Conservation (phyloP, 2,329 filamentous ascomycete species). For the Aspergillus eucalypticola region DNA sequence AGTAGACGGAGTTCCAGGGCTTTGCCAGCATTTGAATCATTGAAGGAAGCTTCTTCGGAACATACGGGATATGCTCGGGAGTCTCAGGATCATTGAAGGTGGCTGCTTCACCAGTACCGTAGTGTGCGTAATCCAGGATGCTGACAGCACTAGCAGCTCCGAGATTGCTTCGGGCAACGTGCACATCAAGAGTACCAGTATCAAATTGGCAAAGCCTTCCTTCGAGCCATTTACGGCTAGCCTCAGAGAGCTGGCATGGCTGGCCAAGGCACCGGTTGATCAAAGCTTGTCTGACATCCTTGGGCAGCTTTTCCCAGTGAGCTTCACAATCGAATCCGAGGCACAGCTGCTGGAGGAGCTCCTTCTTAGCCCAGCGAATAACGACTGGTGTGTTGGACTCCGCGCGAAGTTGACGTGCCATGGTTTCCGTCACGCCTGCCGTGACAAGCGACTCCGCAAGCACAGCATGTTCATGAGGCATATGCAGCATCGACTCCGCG, state of each 20-base stretch:
- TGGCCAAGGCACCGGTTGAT: slow-evolving; percentile 50
- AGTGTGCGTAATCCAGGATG: slow-evolving; percentile 34
- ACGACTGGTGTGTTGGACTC: slow-evolving; percentile 42
- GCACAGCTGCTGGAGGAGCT: slow-evolving; percentile 51
- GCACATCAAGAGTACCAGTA: slow-evolving; percentile 41
- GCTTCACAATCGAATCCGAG: slow-evolving; percentile 53
- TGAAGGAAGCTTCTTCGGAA: slow-evolving; percentile 26
- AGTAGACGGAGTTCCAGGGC: slow-evolving; percentile 45
- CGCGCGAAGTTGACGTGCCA: slow-evolving; percentile 35
- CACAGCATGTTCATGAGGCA: slow-evolving; percentile 40
- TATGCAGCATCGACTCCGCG: slow-evolving; percentile 35
- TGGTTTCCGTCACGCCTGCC: slow-evolving; percentile 36
- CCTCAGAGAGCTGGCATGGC: slow-evolving; percentile 42
- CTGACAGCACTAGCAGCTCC: slow-evolving; percentile 43
- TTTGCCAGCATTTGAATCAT: slow-evolving; percentile 30
- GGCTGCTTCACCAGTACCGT: slow-evolving; percentile 29
- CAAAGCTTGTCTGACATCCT: slow-evolving; percentile 48
- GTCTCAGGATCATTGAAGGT: slow-evolving; percentile 28
- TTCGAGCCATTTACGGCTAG: slow-evolving; percentile 48
- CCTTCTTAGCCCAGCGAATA: slow-evolving; percentile 44
- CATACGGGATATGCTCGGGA: slow-evolving; percentile 30
- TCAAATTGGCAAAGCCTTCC: slow-evolving; percentile 40
- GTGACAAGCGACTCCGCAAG: slow-evolving; percentile 38
- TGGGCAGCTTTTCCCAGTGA: slow-evolving; percentile 54
- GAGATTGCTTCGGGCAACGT: slow-evolving; percentile 52